These are phyloP conservation scores for Saprolegnia parasitica DNA, from an alignment of 352 stramenopile genomes.

Conservation along the genomic window DNA sequence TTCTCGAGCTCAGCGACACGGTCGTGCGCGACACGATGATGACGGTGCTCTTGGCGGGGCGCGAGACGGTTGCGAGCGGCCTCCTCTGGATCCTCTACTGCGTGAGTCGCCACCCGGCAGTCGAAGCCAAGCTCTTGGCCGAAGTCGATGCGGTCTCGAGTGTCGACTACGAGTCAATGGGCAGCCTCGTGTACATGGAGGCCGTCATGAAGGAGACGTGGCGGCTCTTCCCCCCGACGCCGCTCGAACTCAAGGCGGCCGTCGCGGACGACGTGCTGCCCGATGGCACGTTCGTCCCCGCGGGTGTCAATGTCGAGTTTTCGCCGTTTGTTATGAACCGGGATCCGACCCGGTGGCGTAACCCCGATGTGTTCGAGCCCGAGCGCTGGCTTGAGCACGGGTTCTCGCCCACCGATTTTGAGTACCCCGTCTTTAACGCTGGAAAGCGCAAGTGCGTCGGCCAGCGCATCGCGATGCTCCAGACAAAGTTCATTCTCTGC, in stretches of 20 bases:
- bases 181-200: slow-evolving; percentile 58
- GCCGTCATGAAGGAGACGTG: slow-evolving; percentile 66
- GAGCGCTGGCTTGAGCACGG: slow-evolving; percentile 56
- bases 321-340: slow-evolving; percentile 75
- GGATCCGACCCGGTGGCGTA: slow-evolving; percentile 45
- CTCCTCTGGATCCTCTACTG: slow-evolving; percentile 44
- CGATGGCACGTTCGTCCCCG: slow-evolving; percentile 64
- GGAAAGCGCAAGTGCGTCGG: slow-evolving; percentile 62
- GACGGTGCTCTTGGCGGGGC: slow-evolving; percentile 42
- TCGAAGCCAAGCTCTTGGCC: slow-evolving; percentile 29
- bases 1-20: slow-evolving; percentile 24
- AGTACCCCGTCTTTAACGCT: slow-evolving; percentile 70
- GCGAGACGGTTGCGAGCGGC: slow-evolving; percentile 42
- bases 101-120: slow-evolving; percentile 34
- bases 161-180: slow-evolving; percentile 47
- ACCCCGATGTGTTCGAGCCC: slow-evolving; percentile 51
- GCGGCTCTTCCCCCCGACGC: slow-evolving; percentile 68
- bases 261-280: slow-evolving; percentile 59
- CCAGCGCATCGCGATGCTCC: slow-evolving; percentile 66
- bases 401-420: slow-evolving; percentile 53
- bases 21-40: slow-evolving; percentile 45
- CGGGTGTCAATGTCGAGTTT: slow-evolving; percentile 59
- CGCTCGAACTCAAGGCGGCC: slow-evolving; percentile 65
- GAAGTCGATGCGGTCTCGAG: slow-evolving; percentile 26
- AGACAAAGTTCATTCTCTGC: slow-evolving; percentile 39